Percentiles rank a stretch among this genome's conserved stretches.
Conservation (phyloP, 371 early-diverging fungal species). For the Blakeslea trispora region DNA sequence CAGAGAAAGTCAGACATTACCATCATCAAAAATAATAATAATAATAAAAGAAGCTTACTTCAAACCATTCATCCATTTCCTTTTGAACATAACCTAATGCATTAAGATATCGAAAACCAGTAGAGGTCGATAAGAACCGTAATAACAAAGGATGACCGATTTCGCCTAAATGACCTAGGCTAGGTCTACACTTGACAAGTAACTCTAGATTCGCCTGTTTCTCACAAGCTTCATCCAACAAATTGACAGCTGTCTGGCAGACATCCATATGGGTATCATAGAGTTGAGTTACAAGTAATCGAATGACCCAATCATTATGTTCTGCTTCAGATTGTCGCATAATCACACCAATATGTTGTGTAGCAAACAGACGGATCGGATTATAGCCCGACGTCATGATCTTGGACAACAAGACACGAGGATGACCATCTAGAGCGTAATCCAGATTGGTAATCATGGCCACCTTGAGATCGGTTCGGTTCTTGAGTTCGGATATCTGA, state of each 20-base stretch:
- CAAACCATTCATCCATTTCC: constrained; percentile 85
- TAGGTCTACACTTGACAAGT: constrained; percentile 70
- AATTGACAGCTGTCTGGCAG: constrained; percentile 69
- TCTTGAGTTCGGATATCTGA: constrained; percentile 76
- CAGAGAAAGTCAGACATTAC: too few relatives aligned
- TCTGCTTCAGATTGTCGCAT: constrained; percentile 61
- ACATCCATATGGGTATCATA: constrained; percentile 82
- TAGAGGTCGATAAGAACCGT: constrained; percentile 70
- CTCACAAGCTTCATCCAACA: constrained; percentile 76
- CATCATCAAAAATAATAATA: too few relatives aligned
- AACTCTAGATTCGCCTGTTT: constrained; percentile 66
- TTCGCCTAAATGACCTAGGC: constrained; percentile 74
- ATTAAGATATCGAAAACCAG: constrained; percentile 72
- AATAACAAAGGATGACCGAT: constrained; percentile 71
- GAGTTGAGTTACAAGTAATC: constrained; percentile 75
- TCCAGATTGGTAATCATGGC: constrained; percentile 78
- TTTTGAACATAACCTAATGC: constrained; percentile 73
- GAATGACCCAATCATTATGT: constrained; percentile 79
- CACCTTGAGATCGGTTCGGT: constrained; percentile 80
- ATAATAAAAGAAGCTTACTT: too few relatives aligned
- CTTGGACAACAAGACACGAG: constrained; percentile 79
- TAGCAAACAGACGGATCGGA: constrained; percentile 78
- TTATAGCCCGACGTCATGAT: constrained; percentile 83
- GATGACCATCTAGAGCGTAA: constrained; percentile 83
- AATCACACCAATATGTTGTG: constrained; percentile 68